Percentiles rank a stretch among this genome's conserved stretches.
Conservation (phyloP, 2,329 filamentous ascomycete species). For the Plectosphaerella cucumerina region DNA sequence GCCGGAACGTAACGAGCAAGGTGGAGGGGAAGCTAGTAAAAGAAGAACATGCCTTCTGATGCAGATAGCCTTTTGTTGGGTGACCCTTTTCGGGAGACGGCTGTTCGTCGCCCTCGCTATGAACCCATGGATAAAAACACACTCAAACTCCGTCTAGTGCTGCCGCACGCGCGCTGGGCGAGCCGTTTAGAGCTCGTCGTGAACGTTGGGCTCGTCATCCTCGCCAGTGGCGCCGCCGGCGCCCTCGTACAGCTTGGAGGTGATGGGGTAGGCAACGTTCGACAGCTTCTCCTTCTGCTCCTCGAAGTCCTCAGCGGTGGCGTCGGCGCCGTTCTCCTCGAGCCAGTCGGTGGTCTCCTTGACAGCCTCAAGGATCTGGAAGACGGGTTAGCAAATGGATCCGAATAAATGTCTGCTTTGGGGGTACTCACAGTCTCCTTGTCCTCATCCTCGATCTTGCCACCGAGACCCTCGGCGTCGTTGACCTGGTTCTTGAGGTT, state of each 20-base stretch:
- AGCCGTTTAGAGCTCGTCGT: constrained; percentile 74
- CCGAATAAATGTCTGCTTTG: not conserved
- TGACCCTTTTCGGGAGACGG: no score
- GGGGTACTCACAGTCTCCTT: constrained; percentile 76
- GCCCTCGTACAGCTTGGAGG: constrained; percentile 87
- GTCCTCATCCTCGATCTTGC: constrained; percentile 98
- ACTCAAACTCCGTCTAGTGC: not conserved
- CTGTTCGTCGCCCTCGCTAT: constrained; percentile 2
- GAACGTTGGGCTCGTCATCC: constrained; percentile 63
- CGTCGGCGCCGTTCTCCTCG: constrained; percentile 85
- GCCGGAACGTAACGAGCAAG: no score
- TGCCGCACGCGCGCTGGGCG: constrained; percentile 13
- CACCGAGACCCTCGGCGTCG: constrained; percentile 92
- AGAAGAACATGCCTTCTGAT: not conserved
- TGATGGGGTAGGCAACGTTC: constrained; percentile 96
- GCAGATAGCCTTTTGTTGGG: no score
- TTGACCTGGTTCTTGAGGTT: constrained; percentile 98
- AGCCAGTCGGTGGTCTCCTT: constrained; percentile 98
- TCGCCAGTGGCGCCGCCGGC: constrained; percentile 58
- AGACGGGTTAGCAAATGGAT: constrained; percentile 21
- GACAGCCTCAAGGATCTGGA: constrained; percentile 80
- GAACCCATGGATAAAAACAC: constrained; percentile 7
- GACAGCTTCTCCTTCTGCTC: constrained; percentile 99
- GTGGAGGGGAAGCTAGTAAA: not conserved
- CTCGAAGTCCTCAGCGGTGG: constrained; percentile 90